Evolutionary conservation across 768 basidiomycete species (phyloP), one percentile per base, ranked within the genome.

Genomic region (Tulasnella sp.): DNA sequence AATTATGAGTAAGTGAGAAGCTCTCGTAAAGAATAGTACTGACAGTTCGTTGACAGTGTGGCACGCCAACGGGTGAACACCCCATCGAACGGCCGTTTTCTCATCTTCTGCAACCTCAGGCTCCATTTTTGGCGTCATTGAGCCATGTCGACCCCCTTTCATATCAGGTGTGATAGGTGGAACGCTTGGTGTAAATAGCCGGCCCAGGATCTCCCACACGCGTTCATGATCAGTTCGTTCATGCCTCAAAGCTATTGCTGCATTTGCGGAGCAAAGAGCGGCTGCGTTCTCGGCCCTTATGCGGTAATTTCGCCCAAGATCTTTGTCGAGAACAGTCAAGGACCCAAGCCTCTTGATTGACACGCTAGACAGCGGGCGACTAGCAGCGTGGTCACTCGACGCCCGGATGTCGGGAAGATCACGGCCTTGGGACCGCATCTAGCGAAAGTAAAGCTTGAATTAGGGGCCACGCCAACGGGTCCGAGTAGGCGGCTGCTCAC

Each of bases 171-270:
- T 10, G 10, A 19, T n/a, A 21, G 10, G 5, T 7, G 51, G 51
- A 9, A 59, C 58, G 7, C 30, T 59, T 4, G 58, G 58, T 13
- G 29, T 19, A 29, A 59, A 59, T 27, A 59, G 63, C 13, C 79
- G 72, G 47, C 72, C 70, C 17, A 91, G 68, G 10, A 74, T 78
- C 67, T 68, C 76, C 70, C 88, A 88, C 23, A 82, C 73, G 47
- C 86, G 74, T 66, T 86, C 85, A 65, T 89, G 87, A 60, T 85
- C 83, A 64, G 76, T 79, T 56, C 86, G 76, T 2, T 83, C 80
- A 66, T 78, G 75, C 41, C 71, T 67, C 63, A 73, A 73, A n/a
- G 88, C 87, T 21, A 81, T 71, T 11, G 68, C 69, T 0, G 82
- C 83, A 67, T 90, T 89, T 62, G 65, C 71, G 50, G 73, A 75